Evolutionary conservation across 2,329 filamentous ascomycete species (phyloP).

Genomic region (Talaromyces islandicus): DNA sequence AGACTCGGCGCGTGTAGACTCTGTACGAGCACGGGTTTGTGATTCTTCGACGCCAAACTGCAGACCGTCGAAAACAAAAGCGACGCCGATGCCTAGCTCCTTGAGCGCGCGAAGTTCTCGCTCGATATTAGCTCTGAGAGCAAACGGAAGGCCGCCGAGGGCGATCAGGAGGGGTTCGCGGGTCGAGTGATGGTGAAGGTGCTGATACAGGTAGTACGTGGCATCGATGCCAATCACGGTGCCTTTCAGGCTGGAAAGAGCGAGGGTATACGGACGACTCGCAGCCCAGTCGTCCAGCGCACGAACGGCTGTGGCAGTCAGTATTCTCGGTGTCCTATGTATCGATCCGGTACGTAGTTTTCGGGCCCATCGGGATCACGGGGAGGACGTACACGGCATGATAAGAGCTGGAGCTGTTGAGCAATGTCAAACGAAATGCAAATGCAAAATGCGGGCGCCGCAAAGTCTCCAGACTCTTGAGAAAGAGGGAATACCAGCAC

Average conservation of each 20-base stretch:
- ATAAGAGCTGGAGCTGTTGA: background rate
- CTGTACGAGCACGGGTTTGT: conserved; percentile 51
- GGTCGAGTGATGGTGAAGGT: conserved; percentile 63
- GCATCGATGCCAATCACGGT: conserved; percentile 80
- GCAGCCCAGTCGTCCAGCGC: conserved; percentile 54
- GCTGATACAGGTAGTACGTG: conserved; percentile 75
- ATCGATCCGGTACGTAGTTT: background rate
- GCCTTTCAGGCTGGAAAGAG: conserved; percentile 66
- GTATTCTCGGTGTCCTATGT: background rate
- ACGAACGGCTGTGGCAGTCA: conserved; percentile 27
- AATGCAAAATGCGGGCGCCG: conserved; percentile 9
- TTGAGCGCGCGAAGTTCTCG: conserved; percentile 69
- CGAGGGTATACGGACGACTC: conserved; percentile 50
- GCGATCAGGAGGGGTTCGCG: conserved; percentile 87
- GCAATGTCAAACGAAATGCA: background rate
- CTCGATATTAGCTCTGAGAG: conserved; percentile 68
- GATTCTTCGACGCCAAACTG: conserved; percentile 71
- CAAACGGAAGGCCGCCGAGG: conserved; percentile 78
- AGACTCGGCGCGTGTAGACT: conserved; percentile 57
- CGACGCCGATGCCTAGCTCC: conserved; percentile 62
- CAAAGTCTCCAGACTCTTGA: background rate
- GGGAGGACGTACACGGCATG: conserved; percentile 7
- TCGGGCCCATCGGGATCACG: background rate
- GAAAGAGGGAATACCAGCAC: background rate
- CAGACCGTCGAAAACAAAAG: conserved; percentile 91